Evolutionary conservation across 208 protist genomes (phyloP), one percentile per base, ranked within the genome.

Genomic region (Acanthamoeba castellanii): DNA sequence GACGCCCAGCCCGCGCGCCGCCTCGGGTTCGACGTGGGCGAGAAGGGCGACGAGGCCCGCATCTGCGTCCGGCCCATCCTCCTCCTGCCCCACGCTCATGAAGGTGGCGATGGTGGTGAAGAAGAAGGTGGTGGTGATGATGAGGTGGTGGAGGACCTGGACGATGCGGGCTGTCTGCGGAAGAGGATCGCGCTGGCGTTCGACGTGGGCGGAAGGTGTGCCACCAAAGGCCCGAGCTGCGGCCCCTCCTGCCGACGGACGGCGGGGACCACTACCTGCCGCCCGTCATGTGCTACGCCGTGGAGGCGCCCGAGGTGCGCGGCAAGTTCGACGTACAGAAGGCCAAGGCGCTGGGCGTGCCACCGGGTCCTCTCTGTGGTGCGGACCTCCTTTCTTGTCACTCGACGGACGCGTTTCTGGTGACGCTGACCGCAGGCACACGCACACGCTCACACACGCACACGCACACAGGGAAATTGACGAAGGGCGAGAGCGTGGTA

Each of bases 311-410:
- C 30, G 68, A 76, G 68, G 84, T 96, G 18, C 57, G 84, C 47
- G 96, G 96, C 14, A 96, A 96, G 37, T 97, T 97, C 47, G 55
- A 89, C 52, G 59, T 55, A 20, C 30, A 94, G 3, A 94, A 95
- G 47, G 96, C 96, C 18, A 92, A 96, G 72, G 61, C 78, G 20
- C 47, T 96, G 11, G 96, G 95, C 59, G 96, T 97, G 16, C 93
- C 95, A 0, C n/a, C 45, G 11, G 95, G 96, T 20, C 8, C 64
- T 22, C 37, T 93, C 1, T 34, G 94, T 18, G 30, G 50, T 55
- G 42, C 76, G 42, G 96, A 7, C 37, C 2, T 78, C 37, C 14
- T 4, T 32, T 0, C 16, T 13, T 6, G 22, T 8, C 57, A 64
- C 14, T 16, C 57, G 5, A 64, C 14, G 57, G 14, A 64, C 22